A percentile compares a stretch with the other conserved stretches of the same genome.
Conservation (phyloP, 495 filamentous ascomycete species). For the Trichocladium uniseriatum region DNA sequence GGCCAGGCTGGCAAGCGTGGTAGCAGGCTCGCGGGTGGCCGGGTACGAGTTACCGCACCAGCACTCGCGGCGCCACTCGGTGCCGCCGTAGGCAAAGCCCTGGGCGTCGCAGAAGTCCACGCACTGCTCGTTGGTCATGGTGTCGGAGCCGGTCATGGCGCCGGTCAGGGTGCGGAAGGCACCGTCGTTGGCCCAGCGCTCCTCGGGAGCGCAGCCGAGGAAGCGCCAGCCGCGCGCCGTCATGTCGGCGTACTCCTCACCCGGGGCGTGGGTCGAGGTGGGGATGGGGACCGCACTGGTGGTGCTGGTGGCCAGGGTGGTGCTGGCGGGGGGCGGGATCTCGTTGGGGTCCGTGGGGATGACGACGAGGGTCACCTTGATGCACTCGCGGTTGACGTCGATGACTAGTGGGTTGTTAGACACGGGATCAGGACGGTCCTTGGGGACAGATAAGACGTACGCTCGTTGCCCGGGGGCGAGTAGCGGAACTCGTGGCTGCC, state of each 20-base stretch:
- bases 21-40: conserved; percentile 17
- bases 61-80: conserved; percentile 59
- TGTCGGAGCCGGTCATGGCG: conserved; percentile 26
- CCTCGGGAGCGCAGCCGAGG: conserved; percentile 25
- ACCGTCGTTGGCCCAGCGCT: conserved; percentile 17
- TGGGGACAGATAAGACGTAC: conserved; percentile 21
- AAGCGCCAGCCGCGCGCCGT: conserved; percentile 18
- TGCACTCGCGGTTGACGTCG: conserved; percentile 29
- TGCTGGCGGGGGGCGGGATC: not conserved
- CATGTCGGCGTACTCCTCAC: conserved; percentile 17
- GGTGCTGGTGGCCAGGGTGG: conserved; percentile 5
- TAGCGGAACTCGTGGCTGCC: conserved; percentile 38
- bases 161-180: conserved; percentile 25
- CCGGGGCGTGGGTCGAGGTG: conserved; percentile 5
- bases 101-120: conserved; percentile 40
- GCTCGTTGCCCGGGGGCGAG: conserved; percentile 34
- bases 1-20: conserved; percentile 18
- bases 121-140: conserved; percentile 52
- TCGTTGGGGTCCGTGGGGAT: conserved; percentile 6
- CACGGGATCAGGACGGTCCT: not conserved
- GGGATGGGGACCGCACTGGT: not conserved
- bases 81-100: conserved; percentile 46
- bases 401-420: conserved; percentile 17
- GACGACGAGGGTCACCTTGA: conserved; percentile 29
- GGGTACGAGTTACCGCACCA: conserved; percentile 47